Evolutionary conservation across 2,329 filamentous ascomycete species (phyloP).

Genomic region (Phialemonium atrogriseum): DNA sequence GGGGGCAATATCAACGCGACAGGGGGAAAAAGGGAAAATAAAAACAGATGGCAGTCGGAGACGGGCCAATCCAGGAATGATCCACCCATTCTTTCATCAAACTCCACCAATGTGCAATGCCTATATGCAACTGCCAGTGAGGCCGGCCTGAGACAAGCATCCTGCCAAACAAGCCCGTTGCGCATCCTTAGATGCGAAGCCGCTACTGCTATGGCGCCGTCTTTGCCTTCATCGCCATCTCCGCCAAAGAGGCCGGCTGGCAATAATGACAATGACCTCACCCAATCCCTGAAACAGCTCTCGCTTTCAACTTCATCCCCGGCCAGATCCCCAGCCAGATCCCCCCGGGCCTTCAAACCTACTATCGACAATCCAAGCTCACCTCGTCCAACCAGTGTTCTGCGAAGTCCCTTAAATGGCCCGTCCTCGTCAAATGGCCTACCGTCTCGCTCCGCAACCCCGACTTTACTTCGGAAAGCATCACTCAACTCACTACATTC

Average conservation of each 20-base stretch:
- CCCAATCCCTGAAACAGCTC: slow-evolving; percentile 35
- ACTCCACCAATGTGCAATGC: too few relatives aligned
- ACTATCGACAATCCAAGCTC: slow-evolving; percentile 27
- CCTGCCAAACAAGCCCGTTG: too few relatives aligned
- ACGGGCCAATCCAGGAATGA: too few relatives aligned
- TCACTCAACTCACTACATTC: slow-evolving; percentile 49
- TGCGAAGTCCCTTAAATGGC: slow-evolving; percentile 33
- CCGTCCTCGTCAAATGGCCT: slow-evolving; percentile 21
- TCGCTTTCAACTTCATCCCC: slow-evolving; percentile 27
- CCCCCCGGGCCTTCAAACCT: slow-evolving; percentile 22
- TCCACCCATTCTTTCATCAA: too few relatives aligned
- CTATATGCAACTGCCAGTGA: too few relatives aligned
- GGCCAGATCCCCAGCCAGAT: slow-evolving; percentile 19
- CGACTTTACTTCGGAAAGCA: slow-evolving; percentile 44
- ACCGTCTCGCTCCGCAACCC: slow-evolving; percentile 38
- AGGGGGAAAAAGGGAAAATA: too few relatives aligned
- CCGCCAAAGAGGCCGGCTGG: slow-evolving; percentile 1
- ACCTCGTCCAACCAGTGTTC: slow-evolving; percentile 24
- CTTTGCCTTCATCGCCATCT: too few relatives aligned
- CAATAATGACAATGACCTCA: slow-evolving; percentile 21
- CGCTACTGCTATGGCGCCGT: too few relatives aligned
- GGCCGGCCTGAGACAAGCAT: too few relatives aligned
- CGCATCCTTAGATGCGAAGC: too few relatives aligned
- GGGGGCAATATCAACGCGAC: too few relatives aligned
- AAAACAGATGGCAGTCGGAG: too few relatives aligned